Evolutionary conservation across 1,139 yeast genomes (phyloP), one percentile per base, ranked within the genome.

Genomic region (Yamadazyma trypodendri): DNA sequence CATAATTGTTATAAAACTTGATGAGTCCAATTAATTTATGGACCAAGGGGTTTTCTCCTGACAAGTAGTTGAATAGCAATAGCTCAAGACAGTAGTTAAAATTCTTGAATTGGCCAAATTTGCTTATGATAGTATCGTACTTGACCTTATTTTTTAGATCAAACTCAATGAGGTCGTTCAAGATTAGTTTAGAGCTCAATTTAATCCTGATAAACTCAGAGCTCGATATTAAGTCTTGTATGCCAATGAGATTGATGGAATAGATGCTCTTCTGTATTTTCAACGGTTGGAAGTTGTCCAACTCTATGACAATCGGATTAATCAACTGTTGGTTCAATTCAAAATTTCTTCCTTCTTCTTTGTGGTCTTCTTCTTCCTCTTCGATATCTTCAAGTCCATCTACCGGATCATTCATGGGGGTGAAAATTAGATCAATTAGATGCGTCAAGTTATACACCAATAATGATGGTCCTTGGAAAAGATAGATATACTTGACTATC

Each of bases 61-160:
- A 60, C 23, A 70, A 54, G 39, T 61, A 60, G 35, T 62, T 60
- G 45, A 65, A 69, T 9, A 71, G 52, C 8, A 71, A 48, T 18
- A 71, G 50, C 41, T 71, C 77, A 28, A 71, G 53, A 36, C 75
- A 66, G 44, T 68, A 69, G 29, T 56, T 49, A 42, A 63, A 71
- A 40, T 60, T 64, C 9, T 53, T 44, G 47, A 68, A 68, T 7
- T 41, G 37, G 15, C 50, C 40, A 41, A 65, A 69, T 38, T 60
- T 64, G 9, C 42, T 40, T 30, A 55, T 42, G 35, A 61, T 51
- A 22, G 44, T 43, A 13, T 48, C 50, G 3, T 49, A 43, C 4
- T 43, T 35, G 6, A 44, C 42, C 12, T 53, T 52, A 22, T 56
- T 60, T n/a, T 57, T 40, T 30, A 71, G 52, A 44, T 67, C 73